Evolutionary conservation across 2,329 filamentous ascomycete genomes (phyloP), one percentile per base, ranked within the genome.

Genomic region (Botrytis tulipae): DNA sequence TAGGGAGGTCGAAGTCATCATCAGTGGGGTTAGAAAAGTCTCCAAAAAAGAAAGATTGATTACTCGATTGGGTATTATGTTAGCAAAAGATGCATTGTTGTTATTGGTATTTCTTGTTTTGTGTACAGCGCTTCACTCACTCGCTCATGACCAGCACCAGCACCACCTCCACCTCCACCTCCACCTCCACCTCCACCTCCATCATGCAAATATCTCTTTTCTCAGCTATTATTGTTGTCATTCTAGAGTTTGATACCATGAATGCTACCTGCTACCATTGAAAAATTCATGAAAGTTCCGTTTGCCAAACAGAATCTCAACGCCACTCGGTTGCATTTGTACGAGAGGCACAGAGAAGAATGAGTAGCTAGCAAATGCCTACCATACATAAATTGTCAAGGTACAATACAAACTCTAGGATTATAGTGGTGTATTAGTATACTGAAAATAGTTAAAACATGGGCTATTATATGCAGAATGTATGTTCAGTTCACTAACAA

Each of bases 261-360:
- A 44, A 66, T 48, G 35, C 29, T 32, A 25, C 59, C 42, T 32
- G 12, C 35, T 35, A n/a, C 32, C 62, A 48, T 35, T 35, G 18
- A 46, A 14, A 35, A n/a, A 22, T 7, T 22, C 29, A 29, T 42
- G 4, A 68, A 42, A 14, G n/a, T 57, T 68, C 65, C 35, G 5
- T 57, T 32, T 57, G 8, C 65, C 65, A 68, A 57, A 57, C 46
- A 22, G 16, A 54, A 54, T 42, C 65, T 68, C n/a, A 40, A 68
- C 65, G 65, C 65, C 48, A 68, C 65, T 18, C 35, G 35, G 25
- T 29, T 57, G 65, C 65, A 68, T 68, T 68, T 57, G 35, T 20
- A 42, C 25, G 65, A 57, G 65, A 68, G 65, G 65, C 65, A 68
- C 65, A 57, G 65, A 67, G 65, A 29, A 54, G 65, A 67, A 67